These are phyloP conservation scores for Calocybe cyanea DNA, from an alignment of 768 basidiomycete genomes.

Conservation along the genomic window DNA sequence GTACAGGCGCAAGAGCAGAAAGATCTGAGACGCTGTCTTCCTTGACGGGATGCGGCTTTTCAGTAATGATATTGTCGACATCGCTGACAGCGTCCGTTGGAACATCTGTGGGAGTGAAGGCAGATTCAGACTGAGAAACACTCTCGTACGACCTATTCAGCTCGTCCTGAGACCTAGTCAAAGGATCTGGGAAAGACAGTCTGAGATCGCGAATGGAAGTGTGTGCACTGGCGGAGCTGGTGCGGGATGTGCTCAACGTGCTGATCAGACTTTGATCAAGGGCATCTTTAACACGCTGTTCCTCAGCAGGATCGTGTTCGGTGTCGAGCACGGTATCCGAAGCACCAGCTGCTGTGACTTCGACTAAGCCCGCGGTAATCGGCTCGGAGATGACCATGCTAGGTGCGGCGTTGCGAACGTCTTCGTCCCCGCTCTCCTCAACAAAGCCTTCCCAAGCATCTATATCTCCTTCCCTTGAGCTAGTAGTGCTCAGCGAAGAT, in stretches of 20 bases:
- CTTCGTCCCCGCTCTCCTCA: constrained; percentile 57
- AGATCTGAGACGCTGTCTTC: constrained; percentile 24
- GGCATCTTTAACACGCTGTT: constrained; percentile 66
- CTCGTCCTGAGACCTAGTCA: constrained; percentile 67
- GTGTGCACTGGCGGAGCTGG: constrained; percentile 54
- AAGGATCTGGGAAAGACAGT: constrained; percentile 80
- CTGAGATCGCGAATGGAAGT: constrained; percentile 69
- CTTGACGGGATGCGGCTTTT: constrained; percentile 13
- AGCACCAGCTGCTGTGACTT: constrained; percentile 29
- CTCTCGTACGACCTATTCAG: constrained; percentile 58
- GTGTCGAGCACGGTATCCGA: constrained; percentile 20
- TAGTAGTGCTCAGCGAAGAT: constrained; percentile 67
- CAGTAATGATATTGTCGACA: constrained; percentile 11
- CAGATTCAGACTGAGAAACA: constrained; percentile 35
- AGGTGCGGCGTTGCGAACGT: constrained; percentile 19
- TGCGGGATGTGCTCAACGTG: constrained; percentile 71
- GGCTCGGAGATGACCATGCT: constrained; percentile 29
- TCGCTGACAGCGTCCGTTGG: constrained; percentile 20
- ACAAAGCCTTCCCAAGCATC: constrained; percentile 79
- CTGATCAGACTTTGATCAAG: constrained; percentile 82
- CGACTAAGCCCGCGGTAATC: constrained; percentile 20
- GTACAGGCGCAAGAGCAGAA: background rate
- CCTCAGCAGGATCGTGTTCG: constrained; percentile 50
- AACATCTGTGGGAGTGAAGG: constrained; percentile 22
- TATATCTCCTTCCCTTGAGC: constrained; percentile 65